These are phyloP conservation scores for Colletotrichum somersetense DNA, from an alignment of 2,329 filamentous ascomycete species.

Conservation along the genomic window DNA sequence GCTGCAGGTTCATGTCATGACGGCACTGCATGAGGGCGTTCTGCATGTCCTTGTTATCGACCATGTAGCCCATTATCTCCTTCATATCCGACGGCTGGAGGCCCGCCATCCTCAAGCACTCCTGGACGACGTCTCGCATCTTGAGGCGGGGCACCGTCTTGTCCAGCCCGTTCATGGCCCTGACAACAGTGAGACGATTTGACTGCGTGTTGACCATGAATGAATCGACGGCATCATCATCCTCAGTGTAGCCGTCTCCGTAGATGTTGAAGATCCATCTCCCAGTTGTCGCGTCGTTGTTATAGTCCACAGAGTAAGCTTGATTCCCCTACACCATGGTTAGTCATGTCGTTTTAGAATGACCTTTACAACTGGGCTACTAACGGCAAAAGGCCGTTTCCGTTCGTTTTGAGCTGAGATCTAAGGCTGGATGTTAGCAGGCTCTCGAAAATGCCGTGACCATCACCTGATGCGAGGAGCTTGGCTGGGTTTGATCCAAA, in stretches of 20 bases:
- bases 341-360: accelerated
- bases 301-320: neutral
- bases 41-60: neutral
- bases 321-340: neutral
- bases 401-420: neutral
- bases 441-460: too few relatives aligned
- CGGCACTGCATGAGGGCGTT: neutral
- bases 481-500: accelerated
- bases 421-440: neutral
- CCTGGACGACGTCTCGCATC: conserved; percentile 22
- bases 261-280: conserved; percentile 16
- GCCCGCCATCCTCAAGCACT: conserved; percentile 16
- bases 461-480: neutral
- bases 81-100: conserved; percentile 8
- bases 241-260: neutral
- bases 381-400: conserved; percentile 5
- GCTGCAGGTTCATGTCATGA: accelerated
- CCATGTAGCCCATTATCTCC: neutral
- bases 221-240: neutral
- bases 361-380: neutral
- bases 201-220: neutral
- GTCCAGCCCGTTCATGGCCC: conserved; percentile 19
- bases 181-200: conserved; percentile 13
- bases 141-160: neutral
- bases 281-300: neutral